Evolutionary conservation across 495 filamentous ascomycete species (phyloP).

Genomic region (Cladorrhinum samala): DNA sequence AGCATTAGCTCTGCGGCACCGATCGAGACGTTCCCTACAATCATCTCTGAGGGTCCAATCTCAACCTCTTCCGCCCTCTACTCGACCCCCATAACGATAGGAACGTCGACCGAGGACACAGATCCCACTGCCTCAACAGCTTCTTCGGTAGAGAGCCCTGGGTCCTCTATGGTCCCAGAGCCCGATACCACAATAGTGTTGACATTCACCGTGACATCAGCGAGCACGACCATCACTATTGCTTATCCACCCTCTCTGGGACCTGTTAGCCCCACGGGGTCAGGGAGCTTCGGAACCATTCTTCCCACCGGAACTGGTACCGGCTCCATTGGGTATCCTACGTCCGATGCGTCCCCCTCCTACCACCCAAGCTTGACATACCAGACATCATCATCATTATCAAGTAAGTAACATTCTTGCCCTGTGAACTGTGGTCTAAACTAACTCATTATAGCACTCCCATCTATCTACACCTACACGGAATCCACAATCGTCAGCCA

Average conservation of each 20-base stretch:
- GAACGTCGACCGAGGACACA: neutral
- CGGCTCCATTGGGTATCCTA: neutral
- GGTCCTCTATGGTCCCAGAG: neutral
- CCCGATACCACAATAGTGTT: neutral
- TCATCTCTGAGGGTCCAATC: neutral
- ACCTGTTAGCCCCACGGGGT: neutral
- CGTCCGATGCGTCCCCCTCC: neutral
- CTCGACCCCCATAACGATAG: neutral
- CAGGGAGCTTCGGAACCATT: neutral
- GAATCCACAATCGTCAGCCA: neutral
- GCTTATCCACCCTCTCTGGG: neutral
- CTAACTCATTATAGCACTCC: too few species aligned
- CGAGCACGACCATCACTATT: neutral
- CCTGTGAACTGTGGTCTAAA: too few species aligned
- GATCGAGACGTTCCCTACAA: neutral
- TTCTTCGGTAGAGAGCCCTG: neutral
- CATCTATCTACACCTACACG: neutral
- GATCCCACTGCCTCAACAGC: constrained; percentile 6
- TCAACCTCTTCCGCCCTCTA: neutral
- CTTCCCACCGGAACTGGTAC: constrained; percentile 1
- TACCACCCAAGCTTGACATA: constrained; percentile 14
- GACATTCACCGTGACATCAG: constrained; percentile 10
- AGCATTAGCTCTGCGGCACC: neutral
- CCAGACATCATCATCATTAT: constrained; percentile 1
- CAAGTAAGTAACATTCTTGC: neutral